A percentile compares a stretch with the other conserved stretches of the same genome.
These are phyloP conservation scores for Ilyonectria mors-panacis DNA, from an alignment of 2,329 filamentous ascomycete genomes.

Conservation along the genomic window DNA sequence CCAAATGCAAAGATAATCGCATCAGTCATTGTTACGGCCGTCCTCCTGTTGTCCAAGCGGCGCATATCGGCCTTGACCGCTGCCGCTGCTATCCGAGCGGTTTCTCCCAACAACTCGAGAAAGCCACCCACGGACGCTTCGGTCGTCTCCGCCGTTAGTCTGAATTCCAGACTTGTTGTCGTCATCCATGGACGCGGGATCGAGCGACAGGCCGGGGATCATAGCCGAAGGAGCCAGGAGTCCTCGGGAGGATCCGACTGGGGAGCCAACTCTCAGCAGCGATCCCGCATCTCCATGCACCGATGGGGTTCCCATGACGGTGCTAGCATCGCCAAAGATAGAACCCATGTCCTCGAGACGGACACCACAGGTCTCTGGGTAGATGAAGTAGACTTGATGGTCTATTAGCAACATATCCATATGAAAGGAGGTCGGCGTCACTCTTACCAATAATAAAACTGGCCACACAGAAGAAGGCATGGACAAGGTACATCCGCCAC, in stretches of 20 bases:
- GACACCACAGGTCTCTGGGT: slow-evolving; percentile 96
- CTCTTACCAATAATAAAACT: slow-evolving; percentile 95
- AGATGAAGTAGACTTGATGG: slow-evolving; percentile 91
- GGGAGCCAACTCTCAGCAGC: slow-evolving; percentile 82
- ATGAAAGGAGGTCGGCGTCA: slow-evolving; percentile 37
- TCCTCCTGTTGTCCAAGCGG: slow-evolving; percentile 60
- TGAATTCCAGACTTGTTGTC: slow-evolving; percentile 60
- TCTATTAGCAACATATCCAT: slow-evolving; percentile 28
- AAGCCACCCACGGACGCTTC: slow-evolving; percentile 67
- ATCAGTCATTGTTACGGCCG: slow-evolving; percentile 47
- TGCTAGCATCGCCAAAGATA: slow-evolving; percentile 93
- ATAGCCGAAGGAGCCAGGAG: slow-evolving; percentile 73
- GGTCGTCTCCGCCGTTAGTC: slow-evolving; percentile 53
- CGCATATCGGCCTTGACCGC: slow-evolving; percentile 59
- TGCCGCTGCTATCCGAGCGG: slow-evolving; percentile 56
- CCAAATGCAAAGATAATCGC: slow-evolving; percentile 37
- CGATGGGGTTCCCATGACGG: slow-evolving; percentile 82
- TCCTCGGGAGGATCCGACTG: slow-evolving; percentile 78
- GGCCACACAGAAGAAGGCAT: slow-evolving; percentile 95
- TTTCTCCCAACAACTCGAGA: slow-evolving; percentile 58
- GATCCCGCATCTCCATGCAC: slow-evolving; percentile 86
- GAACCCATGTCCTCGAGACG: slow-evolving; percentile 97
- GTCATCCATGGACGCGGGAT: slow-evolving; percentile 77
- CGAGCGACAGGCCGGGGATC: slow-evolving; percentile 86
- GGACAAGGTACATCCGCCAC: slow-evolving; percentile 94